phyloP scores from a whole-genome alignment of 495 filamentous ascomycete species.

The Thozetella sp. region DNA sequence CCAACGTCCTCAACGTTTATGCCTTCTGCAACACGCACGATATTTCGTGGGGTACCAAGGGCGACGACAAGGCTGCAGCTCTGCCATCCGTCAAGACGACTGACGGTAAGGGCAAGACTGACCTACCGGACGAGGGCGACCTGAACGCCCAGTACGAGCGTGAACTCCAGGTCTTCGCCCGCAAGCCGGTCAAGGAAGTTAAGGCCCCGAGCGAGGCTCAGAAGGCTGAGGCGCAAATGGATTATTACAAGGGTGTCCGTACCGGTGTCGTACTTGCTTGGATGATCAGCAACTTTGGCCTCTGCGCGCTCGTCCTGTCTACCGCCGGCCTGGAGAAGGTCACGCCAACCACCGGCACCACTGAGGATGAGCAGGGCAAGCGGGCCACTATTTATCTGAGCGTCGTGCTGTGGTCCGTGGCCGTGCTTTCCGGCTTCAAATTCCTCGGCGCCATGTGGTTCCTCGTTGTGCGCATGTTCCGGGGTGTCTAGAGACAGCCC shows the following conservation, averaged over 20 bases:
- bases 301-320: slow-evolving; percentile 84
- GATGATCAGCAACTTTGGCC: slow-evolving; percentile 95
- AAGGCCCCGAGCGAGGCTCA: slow-evolving; percentile 58
- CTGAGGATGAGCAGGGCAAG: slow-evolving; percentile 45
- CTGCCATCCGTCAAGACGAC: slow-evolving; percentile 81
- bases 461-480: slow-evolving; percentile 87
- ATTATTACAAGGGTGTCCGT: slow-evolving; percentile 97
- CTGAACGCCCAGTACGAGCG: slow-evolving; percentile 93
- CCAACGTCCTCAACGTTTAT: slow-evolving; percentile 96
- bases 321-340: slow-evolving; percentile 78
- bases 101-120: slow-evolving; percentile 92
- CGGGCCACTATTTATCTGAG: slow-evolving; percentile 80
- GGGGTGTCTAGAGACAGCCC: slow-evolving; percentile 51
- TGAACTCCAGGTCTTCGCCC: slow-evolving; percentile 74
- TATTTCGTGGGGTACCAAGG: slow-evolving; percentile 96
- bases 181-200: slow-evolving; percentile 68
- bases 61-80: slow-evolving; percentile 87
- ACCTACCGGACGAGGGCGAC: slow-evolving; percentile 78
- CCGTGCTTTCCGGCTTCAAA: slow-evolving; percentile 82
- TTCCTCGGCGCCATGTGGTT: slow-evolving; percentile 95
- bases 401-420: slow-evolving; percentile 91
- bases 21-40: slow-evolving; percentile 99
- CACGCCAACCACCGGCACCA: slow-evolving; percentile 31
- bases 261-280: slow-evolving; percentile 89
- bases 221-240: slow-evolving; percentile 81